Base-by-base conservation (phyloP, 768 basidiomycete genomes). In the Amanita pallidorosea region DNA sequence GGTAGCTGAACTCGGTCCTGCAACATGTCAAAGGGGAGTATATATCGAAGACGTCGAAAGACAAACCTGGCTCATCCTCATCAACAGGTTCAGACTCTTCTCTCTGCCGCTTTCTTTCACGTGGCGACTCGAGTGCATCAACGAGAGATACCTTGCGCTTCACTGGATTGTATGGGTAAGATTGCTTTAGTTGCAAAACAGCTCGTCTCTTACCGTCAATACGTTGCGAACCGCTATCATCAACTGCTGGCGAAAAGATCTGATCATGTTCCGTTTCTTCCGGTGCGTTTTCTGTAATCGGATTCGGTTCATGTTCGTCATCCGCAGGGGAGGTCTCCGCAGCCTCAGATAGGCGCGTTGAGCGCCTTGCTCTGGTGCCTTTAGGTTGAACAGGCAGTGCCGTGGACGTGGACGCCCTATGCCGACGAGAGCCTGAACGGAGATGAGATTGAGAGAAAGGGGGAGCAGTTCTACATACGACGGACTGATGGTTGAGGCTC, bases 11-110 rank as follows among this genome's bases (percentile, higher is more conserved):
- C 60, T 66, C 27, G 63, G 61, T n/a, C 64, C 66, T 67, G 43
- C 11, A 29, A 34, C 31, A 40, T 18, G 35, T 49, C 31, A 33
- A 35, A 56, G 34, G 23, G 36, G 29, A 29, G 4, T 49, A 17
- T 29, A 55, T 55, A 51, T 29, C 56, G 15, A 35, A 6, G 56
- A 17, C 46, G 50, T 38, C 51, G 11, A 15, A 42, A 57, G 48
- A 60, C 59, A 48, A 59, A 76, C 79, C 67, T 58, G 71, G 67
- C 27, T 85, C 85, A 31, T 83, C 83, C 36, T 84, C 84, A 4
- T 83, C 82, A 1, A 69, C 69, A 8, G 79, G 75, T 57, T 83
- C 82, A 0, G 83, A 85, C 23, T 81, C 81, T 56, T 84, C 84
- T n/a, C 85, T 71, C 4, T 61, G 45, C 38, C 79, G 72, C 63